phyloP scores from a whole-genome alignment of 2,329 filamentous ascomycete genomes.

The Venturiaceae sp. region DNA sequence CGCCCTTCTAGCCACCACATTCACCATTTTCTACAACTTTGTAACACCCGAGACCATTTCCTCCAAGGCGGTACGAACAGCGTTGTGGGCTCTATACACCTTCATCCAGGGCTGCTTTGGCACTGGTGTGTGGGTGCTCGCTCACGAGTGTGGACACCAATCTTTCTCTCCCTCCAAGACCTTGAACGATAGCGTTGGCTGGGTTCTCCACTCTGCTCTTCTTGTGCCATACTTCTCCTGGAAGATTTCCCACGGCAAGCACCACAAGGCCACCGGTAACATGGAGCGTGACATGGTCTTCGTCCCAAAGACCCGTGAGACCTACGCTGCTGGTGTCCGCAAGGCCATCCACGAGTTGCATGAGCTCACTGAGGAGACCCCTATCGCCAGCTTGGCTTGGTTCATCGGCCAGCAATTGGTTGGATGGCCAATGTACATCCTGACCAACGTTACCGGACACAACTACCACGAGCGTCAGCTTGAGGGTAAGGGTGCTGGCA shows the following conservation, averaged over 20 bases:
- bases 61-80: conserved; percentile 54
- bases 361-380: conserved; percentile 92
- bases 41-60: conserved; percentile 78
- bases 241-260: conserved; percentile 98
- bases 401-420: conserved; percentile 78
- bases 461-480: conserved; percentile 84
- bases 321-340: conserved; percentile 68
- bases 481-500: conserved; percentile 89
- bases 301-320: conserved; percentile 80
- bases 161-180: conserved; percentile 89
- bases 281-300: conserved; percentile 99
- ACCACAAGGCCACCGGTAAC: conserved; percentile 98
- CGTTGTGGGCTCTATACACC: conserved; percentile 59
- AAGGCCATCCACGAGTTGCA: conserved; percentile 68
- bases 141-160: conserved; percentile 96
- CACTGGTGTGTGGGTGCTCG: conserved; percentile 91
- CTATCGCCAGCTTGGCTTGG: conserved; percentile 65
- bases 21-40: conserved; percentile 82
- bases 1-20: conserved; percentile 60
- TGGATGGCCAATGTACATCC: conserved; percentile 87
- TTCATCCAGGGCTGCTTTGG: conserved; percentile 85
- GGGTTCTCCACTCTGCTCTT: conserved; percentile 78
- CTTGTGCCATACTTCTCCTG: conserved; percentile 98
- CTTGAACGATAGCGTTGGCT: conserved; percentile 86
- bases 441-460: conserved; percentile 92